Evolutionary conservation across 202 grass and related monocot species (phyloP).

Genomic region (Carex arenaria): DNA sequence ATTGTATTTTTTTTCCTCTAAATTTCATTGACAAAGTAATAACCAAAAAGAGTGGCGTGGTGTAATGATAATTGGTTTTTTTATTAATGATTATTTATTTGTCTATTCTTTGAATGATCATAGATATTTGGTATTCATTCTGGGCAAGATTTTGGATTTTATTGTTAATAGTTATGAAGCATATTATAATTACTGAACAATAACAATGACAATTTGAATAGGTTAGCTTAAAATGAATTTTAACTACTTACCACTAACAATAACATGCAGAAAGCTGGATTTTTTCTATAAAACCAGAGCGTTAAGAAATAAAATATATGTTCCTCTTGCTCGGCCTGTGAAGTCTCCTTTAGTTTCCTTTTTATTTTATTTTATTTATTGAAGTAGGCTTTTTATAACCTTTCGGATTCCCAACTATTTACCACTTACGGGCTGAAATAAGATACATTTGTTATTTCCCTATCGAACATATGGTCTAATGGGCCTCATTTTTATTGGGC

Average conservation of each 20-base stretch:
- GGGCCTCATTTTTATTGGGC: too few species aligned
- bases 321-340: neutral
- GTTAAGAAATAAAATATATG: neutral
- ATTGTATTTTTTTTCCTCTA: neutral
- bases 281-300: neutral
- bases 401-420: neutral
- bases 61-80: constrained; percentile 5
- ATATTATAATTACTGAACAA: neutral
- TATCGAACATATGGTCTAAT: too few species aligned
- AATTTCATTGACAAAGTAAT: neutral
- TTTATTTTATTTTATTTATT: neutral
- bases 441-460: too few species aligned
- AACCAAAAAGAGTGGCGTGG: neutral
- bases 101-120: constrained; percentile 20
- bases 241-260: neutral
- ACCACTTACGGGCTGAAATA: neutral
- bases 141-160: neutral
- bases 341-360: neutral
- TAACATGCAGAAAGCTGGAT: neutral
- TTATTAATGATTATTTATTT: neutral
- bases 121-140: neutral
- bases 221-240: neutral
- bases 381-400: neutral
- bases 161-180: neutral
- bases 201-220: neutral